Conservation (phyloP, 768 basidiomycete species). For the Boletus rufocinnamomeus region DNA sequence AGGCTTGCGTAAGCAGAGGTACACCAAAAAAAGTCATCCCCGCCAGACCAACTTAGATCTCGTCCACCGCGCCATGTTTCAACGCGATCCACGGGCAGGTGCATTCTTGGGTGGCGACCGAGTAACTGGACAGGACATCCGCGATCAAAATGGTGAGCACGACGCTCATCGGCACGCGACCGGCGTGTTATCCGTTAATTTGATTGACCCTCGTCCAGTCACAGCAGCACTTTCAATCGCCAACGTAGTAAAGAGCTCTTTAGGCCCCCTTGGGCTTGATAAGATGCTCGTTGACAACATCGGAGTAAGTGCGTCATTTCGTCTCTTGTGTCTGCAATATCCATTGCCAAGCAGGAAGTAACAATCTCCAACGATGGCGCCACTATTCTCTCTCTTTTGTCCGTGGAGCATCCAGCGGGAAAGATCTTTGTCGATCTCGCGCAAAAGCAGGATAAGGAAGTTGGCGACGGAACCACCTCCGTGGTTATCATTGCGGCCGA, state of each 20-base stretch:
- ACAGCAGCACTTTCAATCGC: constrained; percentile 95
- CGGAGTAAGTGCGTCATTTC: constrained; percentile 57
- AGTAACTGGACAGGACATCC: constrained; percentile 91
- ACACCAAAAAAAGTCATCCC: neutral
- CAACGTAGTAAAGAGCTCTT: constrained; percentile 94
- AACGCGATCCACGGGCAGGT: constrained; percentile 89
- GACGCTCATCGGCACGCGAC: neutral
- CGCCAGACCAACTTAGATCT: constrained; percentile 3
- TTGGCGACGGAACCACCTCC: constrained; percentile 98
- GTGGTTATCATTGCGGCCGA: constrained; percentile 99
- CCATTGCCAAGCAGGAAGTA: constrained; percentile 69
- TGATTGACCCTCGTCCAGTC: constrained; percentile 49
- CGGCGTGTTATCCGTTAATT: neutral
- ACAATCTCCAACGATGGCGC: constrained; percentile 99
- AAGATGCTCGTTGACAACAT: constrained; percentile 99
- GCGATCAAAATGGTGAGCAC: constrained; percentile 88
- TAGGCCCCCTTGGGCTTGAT: constrained; percentile 93
- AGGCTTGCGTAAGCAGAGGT: constrained; percentile 26
- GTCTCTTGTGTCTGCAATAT: neutral
- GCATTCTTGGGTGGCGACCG: constrained; percentile 94
- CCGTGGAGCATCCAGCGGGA: constrained; percentile 96
- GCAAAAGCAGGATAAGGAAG: constrained; percentile 99
- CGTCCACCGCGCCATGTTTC: constrained; percentile 57
- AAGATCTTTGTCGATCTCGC: constrained; percentile 98
- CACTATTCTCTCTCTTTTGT: constrained; percentile 92